Percentiles rank a stretch among this genome's conserved stretches.
Evolutionary conservation across 1,284 basidiomycete species (phyloP).

Genomic region (Pulveroboletus sp.): DNA sequence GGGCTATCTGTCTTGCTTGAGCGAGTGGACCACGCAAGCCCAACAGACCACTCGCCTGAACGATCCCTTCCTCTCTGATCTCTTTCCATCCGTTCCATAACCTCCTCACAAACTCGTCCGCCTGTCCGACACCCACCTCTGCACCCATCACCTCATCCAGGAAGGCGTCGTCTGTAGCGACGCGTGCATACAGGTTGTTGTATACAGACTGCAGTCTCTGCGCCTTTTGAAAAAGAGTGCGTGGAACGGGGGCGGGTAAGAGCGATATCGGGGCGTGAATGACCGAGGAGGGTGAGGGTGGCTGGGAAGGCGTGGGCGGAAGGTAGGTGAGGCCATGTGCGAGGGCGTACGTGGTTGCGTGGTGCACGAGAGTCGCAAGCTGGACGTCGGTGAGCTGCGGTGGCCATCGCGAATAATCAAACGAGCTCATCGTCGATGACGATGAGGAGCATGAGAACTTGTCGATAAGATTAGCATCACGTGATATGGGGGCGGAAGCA

Average conservation of each 20-base stretch:
- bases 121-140: constrained; percentile 71
- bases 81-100: constrained; percentile 86
- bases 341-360: constrained; percentile 84
- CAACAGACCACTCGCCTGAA: constrained; percentile 40
- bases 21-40: neutral
- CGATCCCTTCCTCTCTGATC: constrained; percentile 61
- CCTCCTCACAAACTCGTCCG: constrained; percentile 85
- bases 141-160: constrained; percentile 83
- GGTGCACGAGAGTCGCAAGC: constrained; percentile 56
- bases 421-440: constrained; percentile 29
- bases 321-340: constrained; percentile 85
- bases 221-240: constrained; percentile 69
- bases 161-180: constrained; percentile 82
- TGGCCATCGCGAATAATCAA: constrained; percentile 67
- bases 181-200: constrained; percentile 83
- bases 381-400: constrained; percentile 63
- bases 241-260: constrained; percentile 87
- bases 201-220: constrained; percentile 74
- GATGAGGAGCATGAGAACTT: neutral
- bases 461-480: constrained; percentile 13
- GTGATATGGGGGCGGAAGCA: neutral
- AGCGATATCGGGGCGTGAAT: constrained; percentile 91
- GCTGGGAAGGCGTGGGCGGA: constrained; percentile 53
- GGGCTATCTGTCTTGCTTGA: constrained; percentile 47
- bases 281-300: constrained; percentile 61